A percentile compares a stretch with the other conserved stretches of the same genome.
phyloP scores from a whole-genome alignment of 306 rosid genomes.

The Fragaria nilgerrensis region DNA sequence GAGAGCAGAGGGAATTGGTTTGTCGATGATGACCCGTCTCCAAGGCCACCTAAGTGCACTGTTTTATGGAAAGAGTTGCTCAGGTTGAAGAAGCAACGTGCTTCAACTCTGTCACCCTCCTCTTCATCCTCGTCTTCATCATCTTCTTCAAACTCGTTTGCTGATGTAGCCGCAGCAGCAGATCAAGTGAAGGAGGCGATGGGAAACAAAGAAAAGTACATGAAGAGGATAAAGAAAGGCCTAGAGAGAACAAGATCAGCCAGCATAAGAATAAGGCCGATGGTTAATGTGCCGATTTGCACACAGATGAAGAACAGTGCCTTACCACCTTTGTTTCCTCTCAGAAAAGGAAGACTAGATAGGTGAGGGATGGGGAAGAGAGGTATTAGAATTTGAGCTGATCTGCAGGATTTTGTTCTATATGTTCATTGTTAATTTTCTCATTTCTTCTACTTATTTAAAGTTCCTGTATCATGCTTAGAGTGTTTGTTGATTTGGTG shows the following conservation, averaged over 20 bases:
- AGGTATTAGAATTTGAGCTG: slow-evolving; percentile 3
- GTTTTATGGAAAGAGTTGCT: slow-evolving; percentile 94
- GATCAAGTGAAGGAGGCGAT: slow-evolving; percentile 61
- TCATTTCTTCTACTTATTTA: slow-evolving; percentile 24
- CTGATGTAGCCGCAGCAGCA: slow-evolving; percentile 54
- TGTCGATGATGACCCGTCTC: slow-evolving; percentile 97
- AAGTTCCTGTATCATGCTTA: slow-evolving; percentile 37
- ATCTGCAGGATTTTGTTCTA: slow-evolving; percentile 36
- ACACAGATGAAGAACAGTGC: slow-evolving; percentile 69
- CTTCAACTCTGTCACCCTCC: slow-evolving; percentile 71
- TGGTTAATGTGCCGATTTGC: slow-evolving; percentile 95
- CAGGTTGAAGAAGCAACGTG: slow-evolving; percentile 93
- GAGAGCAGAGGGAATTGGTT: slow-evolving; percentile 79
- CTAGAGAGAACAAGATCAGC: slow-evolving; percentile 93
- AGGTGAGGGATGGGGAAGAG: slow-evolving; percentile 34
- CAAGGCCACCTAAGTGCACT: slow-evolving; percentile 97
- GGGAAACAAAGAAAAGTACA: slow-evolving; percentile 50
- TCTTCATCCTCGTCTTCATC: slow-evolving; percentile 88
- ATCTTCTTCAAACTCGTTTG: slow-evolving; percentile 68
- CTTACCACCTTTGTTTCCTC: slow-evolving; percentile 90
- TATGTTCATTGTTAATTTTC: slow-evolving; percentile 37
- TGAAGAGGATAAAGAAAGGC: slow-evolving; percentile 80
- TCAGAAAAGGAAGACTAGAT: slow-evolving; percentile 76
- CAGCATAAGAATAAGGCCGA: slow-evolving; percentile 82
- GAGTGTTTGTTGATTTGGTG: slow-evolving; percentile 54